A percentile compares a stretch with the other conserved stretches of the same genome.
Conservation (phyloP, 345 rosid genomes). For the Citrus maxima region DNA sequence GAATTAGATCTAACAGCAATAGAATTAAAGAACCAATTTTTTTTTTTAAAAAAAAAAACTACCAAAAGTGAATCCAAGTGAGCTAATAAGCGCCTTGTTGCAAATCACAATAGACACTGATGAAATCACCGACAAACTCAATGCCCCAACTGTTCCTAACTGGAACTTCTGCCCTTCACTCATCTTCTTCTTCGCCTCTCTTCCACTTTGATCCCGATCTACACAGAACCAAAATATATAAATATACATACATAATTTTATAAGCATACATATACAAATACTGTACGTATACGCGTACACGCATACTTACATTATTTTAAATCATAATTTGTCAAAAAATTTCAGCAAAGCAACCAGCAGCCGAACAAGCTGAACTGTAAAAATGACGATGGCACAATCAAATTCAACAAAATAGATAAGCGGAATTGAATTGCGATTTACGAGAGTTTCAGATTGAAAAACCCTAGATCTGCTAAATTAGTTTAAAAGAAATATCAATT, state of each 20-base stretch:
- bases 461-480: conserved; percentile 45
- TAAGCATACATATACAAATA: neutral
- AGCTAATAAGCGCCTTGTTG: conserved; percentile 98
- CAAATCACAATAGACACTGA: conserved; percentile 98
- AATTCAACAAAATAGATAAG: neutral
- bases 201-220: conserved; percentile 49
- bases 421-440: neutral
- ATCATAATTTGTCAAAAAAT: neutral
- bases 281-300: neutral
- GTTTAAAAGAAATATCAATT: neutral
- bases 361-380: conserved; percentile 23
- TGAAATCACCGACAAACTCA: conserved; percentile 95
- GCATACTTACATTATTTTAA: neutral
- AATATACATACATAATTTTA: neutral
- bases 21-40: neutral
- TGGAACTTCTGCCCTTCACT: conserved; percentile 89
- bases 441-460: conserved; percentile 19
- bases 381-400: conserved; percentile 17
- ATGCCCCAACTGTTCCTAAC: conserved; percentile 90
- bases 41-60: neutral
- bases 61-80: conserved; percentile 98
- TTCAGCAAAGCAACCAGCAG: conserved; percentile 16
- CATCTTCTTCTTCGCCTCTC: conserved; percentile 42
- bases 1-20: conserved; percentile 9
- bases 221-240: conserved; percentile 16